Base-by-base conservation (phyloP, 192 early-diverging fungal species). In the Linderina pennispora region DNA sequence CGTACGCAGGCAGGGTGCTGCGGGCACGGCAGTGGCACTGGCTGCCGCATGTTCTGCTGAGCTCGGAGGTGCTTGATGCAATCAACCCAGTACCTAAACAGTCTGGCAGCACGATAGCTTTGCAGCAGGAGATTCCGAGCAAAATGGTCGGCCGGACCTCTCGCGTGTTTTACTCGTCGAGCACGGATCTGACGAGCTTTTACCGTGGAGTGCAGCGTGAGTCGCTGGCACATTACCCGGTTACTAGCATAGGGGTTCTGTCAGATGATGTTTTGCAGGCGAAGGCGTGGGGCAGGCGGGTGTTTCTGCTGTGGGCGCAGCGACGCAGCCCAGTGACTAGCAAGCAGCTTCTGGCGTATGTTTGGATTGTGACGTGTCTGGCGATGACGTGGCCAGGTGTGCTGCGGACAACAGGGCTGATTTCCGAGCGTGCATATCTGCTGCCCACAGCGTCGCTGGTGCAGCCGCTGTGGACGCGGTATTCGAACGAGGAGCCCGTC, bases 351-450 rank as follows among this genome's bases (percentile, higher is more conserved):
- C 53, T 70, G 24, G 21, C 50, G 17, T 70, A 70, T 23, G 47
- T 43, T 24, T 70, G 66, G 66, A 52, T 70, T 13, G 50, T 70
- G 16, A 62, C 59, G 18, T 46, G 50, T 4, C 55, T 70, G 35
- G 55, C 66, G 6, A 62, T 62, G 66, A 55, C 66, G 28, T 70
- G 66, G 66, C 66, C 66, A 22, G 58, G 55, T 35, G 66, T 70
- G 23, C 36, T 70, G 36, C 66, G 66, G 25, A 62, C 66, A 3
- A 38, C 66, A 11, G 66, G 66, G 17, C 51, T 70, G 19, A 70
- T 70, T 20, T 70, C 66, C 17, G 66, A 70, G 43, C 66, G 66
- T 0, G 66, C 66, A 15, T 70, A 70, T 31, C 21, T 70, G 8
- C 51, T 70, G 16, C 66, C 66, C 6, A 42, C 62, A 35, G 40